These are phyloP conservation scores for Volvox carteri DNA, from an alignment of 163 green algal genomes.

Conservation along the genomic window DNA sequence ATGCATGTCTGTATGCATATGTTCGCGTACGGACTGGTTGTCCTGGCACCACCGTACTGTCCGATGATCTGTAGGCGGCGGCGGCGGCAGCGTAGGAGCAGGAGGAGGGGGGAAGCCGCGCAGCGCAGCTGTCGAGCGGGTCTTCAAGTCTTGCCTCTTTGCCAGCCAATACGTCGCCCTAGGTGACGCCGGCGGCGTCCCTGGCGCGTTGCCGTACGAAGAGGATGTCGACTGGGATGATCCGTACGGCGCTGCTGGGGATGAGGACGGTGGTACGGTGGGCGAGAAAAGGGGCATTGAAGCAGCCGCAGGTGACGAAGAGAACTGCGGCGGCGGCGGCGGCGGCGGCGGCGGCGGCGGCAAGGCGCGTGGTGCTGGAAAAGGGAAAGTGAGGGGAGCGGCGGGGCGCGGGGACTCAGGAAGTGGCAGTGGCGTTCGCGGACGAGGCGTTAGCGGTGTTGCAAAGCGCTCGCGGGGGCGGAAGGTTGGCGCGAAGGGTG, in stretches of 20 bases:
- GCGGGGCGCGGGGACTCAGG: too few species aligned
- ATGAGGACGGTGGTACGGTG: background rate
- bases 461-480: too few species aligned
- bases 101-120: background rate
- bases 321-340: background rate
- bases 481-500: too few species aligned
- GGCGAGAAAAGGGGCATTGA: background rate
- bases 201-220: background rate
- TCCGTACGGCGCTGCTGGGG: conserved; percentile 28
- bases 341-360: background rate
- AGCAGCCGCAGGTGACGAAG: background rate
- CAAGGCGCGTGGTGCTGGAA: background rate
- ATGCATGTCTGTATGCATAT: too few species aligned
- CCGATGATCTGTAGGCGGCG: too few species aligned
- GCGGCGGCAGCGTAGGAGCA: too few species aligned
- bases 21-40: too few species aligned
- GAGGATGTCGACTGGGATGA: background rate
- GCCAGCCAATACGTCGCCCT: background rate
- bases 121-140: background rate
- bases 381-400: background rate
- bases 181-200: background rate
- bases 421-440: too few species aligned
- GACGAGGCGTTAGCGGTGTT: too few species aligned
- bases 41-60: too few species aligned
- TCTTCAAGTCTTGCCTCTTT: conserved; percentile 20